Evolutionary conservation across 345 rosid species (phyloP).

Genomic region (Hibiscus tridactylites): DNA sequence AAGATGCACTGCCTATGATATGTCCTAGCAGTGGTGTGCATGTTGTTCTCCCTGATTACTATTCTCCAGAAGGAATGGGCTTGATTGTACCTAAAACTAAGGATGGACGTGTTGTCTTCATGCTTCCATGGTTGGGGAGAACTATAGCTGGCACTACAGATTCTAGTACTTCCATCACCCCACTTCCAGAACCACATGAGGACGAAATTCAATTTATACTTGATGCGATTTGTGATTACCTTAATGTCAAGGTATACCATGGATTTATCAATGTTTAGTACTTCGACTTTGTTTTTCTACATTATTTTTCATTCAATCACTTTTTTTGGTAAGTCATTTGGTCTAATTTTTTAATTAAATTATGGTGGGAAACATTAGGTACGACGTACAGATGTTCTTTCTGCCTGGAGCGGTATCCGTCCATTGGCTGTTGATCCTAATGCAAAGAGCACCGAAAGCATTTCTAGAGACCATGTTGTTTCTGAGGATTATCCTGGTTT

Average conservation of each 20-base stretch:
- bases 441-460: slow-evolving; percentile 86
- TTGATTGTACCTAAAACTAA: slow-evolving; percentile 97
- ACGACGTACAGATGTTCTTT: slow-evolving; percentile 86
- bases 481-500: slow-evolving; percentile 81
- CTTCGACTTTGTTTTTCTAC: not conserved
- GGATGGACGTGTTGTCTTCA: slow-evolving; percentile 93
- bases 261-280: not conserved
- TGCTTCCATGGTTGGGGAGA: slow-evolving; percentile 98
- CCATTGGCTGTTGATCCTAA: slow-evolving; percentile 71
- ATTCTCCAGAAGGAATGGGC: slow-evolving; percentile 99
- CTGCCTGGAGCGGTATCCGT: slow-evolving; percentile 91
- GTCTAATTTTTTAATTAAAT: slow-evolving; percentile 10
- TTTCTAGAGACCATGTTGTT: slow-evolving; percentile 93
- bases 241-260: slow-evolving; percentile 55
- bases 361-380: slow-evolving; percentile 39
- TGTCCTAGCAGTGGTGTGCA: slow-evolving; percentile 97
- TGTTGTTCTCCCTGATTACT: slow-evolving; percentile 87
- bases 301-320: not conserved
- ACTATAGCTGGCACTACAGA: slow-evolving; percentile 96
- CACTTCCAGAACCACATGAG: slow-evolving; percentile 92
- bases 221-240: slow-evolving; percentile 89
- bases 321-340: slow-evolving; percentile 15
- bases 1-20: slow-evolving; percentile 62
- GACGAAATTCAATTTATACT: slow-evolving; percentile 96
- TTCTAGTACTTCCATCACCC: slow-evolving; percentile 70